Evolutionary conservation across 805 yeast species (phyloP), one percentile per base, ranked within the genome.

Genomic region (Metschnikowia koreensis): DNA sequence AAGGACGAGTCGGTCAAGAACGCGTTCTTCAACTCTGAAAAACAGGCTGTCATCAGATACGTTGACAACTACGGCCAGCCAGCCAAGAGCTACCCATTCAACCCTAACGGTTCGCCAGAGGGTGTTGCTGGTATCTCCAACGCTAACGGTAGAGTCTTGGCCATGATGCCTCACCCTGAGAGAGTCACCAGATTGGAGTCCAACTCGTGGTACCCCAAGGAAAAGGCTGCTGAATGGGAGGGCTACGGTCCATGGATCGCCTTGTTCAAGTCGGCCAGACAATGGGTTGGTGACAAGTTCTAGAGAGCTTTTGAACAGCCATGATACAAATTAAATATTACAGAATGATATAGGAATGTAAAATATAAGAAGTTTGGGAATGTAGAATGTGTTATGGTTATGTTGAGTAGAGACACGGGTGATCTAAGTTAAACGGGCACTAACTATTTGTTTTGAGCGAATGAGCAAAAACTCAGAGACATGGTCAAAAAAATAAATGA

Each of bases 81-180:
- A 38, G 88, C 99, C 38, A 88, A 83, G 67, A 80, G 77, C 64
- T 94, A 87, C 67, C 99, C 99, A 56, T 87, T 77, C 76, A 94
- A 94, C 78, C 98, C 99, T 51, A 94, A 94, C 72, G 99, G 99
- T 41, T 89, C 97, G 12, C 89, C 94, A 41, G 81, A 81, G 50
- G 97, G 97, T 71, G 89, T 94, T 62, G 87, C 97, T 38, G 99
- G 97, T 77, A 82, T 94, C 51, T 79, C 86, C 57, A 83, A 92
- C 48, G 89, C 90, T 48, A 90, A 89, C 66, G 98, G 98, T 58
- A 85, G 99, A 69, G 97, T 94, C 3, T 76, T 94, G 62, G 97
- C 97, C 5, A 83, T 94, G 91, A 94, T 94, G 99, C 99, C 99
- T 44, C 99, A 94, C 69, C 99, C 99, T 26, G 99, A 94, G 74